Base-by-base conservation (phyloP, 257 asterid genomes). In the Eucommia ulmoides region DNA sequence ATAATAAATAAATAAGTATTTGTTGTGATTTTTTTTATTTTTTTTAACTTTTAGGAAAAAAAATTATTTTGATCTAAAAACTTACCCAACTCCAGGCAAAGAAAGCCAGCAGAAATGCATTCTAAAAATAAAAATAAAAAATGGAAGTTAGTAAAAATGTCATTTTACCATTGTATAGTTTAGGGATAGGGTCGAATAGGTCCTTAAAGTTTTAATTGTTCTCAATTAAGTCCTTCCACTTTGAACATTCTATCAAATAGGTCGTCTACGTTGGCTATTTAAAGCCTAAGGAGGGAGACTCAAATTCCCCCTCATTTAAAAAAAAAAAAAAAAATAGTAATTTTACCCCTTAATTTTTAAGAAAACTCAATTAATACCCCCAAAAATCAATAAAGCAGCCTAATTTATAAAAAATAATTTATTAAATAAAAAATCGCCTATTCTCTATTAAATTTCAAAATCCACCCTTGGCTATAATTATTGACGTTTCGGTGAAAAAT, bases 81-180 rank as follows among this genome's bases (percentile, higher is more conserved):
- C 80, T 61, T 73, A 75, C 88, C 88, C 78, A 78, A 60, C 81
- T 49, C 84, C 93, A 81, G n/a, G 72, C 60, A 41, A 74, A 78
- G 76, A 78, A 78, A 24, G 84, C 82, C 35, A 78, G 80, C 61
- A 78, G 84, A 68, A 78, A 81, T 24, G 88, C 82, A 12, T 81
- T 81, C 93, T 78, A 29, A 16, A 45, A 17, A 44, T 46, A 22
- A 44, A 15, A 53, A 21, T 3, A 41, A 19, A 52, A 16, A n/a
- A 54, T 63, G 12, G 17, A 38, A 15, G 15, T 19, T 10, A 7
- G 17, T 15, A 3, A 15, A 38, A 38, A 38, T 38, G 45, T 5
- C 12, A 38, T 38, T 8, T 5, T 5, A 38, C n/a, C 0, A n/a
- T n/a, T n/a, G n/a, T n/a, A n/a, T n/a, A n/a, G n/a, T n/a, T n/a